Conservation (phyloP, 2,329 filamentous ascomycete species). For the Tolypocladium tundrense region DNA sequence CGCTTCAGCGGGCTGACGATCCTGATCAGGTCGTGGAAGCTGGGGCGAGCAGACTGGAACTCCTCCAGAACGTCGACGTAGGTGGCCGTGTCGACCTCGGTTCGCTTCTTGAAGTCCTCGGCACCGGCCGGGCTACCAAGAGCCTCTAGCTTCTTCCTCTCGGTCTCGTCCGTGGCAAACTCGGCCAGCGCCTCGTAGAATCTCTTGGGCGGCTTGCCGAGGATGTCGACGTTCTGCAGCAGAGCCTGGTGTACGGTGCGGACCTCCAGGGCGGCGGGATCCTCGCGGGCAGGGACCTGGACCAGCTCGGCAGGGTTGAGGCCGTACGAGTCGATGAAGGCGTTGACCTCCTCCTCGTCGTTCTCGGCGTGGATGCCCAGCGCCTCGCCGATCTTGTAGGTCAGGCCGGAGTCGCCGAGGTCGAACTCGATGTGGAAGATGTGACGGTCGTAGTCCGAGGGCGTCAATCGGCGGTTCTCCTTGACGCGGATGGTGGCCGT, state of each 20-base stretch:
- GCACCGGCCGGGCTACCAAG: constrained; percentile 72
- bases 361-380: constrained; percentile 96
- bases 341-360: constrained; percentile 63
- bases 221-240: constrained; percentile 88
- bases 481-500: constrained; percentile 83
- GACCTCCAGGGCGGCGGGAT: constrained; percentile 63
- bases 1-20: constrained; percentile 91
- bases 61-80: constrained; percentile 86
- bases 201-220: constrained; percentile 90
- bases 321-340: constrained; percentile 86
- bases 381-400: constrained; percentile 94
- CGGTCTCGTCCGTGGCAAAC: constrained; percentile 70
- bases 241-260: constrained; percentile 90
- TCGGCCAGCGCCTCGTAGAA: constrained; percentile 92
- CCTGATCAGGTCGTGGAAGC: constrained; percentile 77
- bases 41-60: constrained; percentile 79
- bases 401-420: constrained; percentile 80
- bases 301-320: constrained; percentile 75
- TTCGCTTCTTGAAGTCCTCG: constrained; percentile 82
- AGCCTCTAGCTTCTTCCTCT: constrained; percentile 69
- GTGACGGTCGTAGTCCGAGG: constrained; percentile 83
- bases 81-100: constrained; percentile 83
- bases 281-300: constrained; percentile 82
- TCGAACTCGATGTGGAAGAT: constrained; percentile 99
- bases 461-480: constrained; percentile 90